These are phyloP conservation scores for Arxiozyma bovina DNA, from an alignment of 1,139 yeast species.

Conservation along the genomic window DNA sequence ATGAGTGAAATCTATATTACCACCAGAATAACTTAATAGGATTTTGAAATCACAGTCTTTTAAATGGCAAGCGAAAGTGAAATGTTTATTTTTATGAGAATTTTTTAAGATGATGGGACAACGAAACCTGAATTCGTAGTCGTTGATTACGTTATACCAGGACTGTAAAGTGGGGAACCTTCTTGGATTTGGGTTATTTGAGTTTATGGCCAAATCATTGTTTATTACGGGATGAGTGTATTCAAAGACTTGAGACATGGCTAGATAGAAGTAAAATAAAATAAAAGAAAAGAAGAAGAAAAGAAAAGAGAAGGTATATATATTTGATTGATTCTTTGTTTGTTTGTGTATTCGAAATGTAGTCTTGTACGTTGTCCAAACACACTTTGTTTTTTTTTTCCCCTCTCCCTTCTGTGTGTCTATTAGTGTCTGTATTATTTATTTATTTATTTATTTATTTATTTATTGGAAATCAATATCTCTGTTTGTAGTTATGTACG, in stretches of 20 bases:
- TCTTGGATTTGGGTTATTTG: constrained; percentile 10
- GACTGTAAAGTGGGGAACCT: constrained; percentile 26
- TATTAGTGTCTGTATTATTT: too few relatives aligned
- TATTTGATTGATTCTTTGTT: too few relatives aligned
- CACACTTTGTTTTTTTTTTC: too few relatives aligned
- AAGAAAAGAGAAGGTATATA: too few relatives aligned
- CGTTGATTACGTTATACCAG: constrained; percentile 31
- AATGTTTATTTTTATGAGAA: constrained; percentile 31
- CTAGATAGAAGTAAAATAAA: not conserved
- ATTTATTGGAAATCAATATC: too few relatives aligned
- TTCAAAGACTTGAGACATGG: constrained; percentile 27
- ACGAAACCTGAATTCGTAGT: constrained; percentile 30
- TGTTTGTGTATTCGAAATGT: too few relatives aligned
- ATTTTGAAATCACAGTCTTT: constrained; percentile 30
- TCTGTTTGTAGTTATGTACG: not conserved
- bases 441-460: not conserved
- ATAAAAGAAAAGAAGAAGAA: too few relatives aligned
- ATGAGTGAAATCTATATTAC: not conserved
- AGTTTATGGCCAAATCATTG: constrained; percentile 19
- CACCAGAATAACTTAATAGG: constrained; percentile 25
- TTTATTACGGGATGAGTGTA: constrained; percentile 31
- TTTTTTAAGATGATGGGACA: constrained; percentile 31
- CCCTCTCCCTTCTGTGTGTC: too few relatives aligned
- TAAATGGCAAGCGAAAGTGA: constrained; percentile 31
- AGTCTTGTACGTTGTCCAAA: too few relatives aligned